These are phyloP conservation scores for Priceomyces carsonii DNA, from an alignment of 805 yeast species.

Conservation along the genomic window DNA sequence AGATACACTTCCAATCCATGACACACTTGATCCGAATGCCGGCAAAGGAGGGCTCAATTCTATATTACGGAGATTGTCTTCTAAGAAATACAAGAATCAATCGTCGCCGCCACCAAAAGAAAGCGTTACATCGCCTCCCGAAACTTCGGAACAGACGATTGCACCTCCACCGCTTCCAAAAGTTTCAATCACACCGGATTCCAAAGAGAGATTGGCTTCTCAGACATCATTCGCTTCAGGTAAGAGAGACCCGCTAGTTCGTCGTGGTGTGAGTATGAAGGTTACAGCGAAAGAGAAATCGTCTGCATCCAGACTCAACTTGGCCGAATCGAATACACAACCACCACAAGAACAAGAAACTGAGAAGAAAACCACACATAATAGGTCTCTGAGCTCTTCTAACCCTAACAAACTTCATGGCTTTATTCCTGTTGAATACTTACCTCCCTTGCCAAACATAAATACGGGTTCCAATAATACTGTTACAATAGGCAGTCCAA, in stretches of 20 bases:
- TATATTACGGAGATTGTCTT: conserved; percentile 36
- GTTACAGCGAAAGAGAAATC: conserved; percentile 58
- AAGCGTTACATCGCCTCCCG: conserved; percentile 6
- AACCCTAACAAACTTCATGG: conserved; percentile 31
- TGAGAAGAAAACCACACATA: conserved; percentile 19
- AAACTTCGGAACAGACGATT: conserved; percentile 6
- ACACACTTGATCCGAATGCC: conserved; percentile 35
- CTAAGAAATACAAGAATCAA: conserved; percentile 26
- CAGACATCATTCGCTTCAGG: conserved; percentile 8
- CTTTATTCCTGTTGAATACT: conserved; percentile 42
- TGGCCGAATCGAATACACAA: conserved; percentile 9
- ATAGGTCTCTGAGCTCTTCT: conserved; percentile 28
- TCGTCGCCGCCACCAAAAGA: conserved; percentile 11
- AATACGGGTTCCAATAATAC: conserved; percentile 27
- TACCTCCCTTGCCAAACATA: conserved; percentile 47
- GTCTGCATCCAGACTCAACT: conserved; percentile 18
- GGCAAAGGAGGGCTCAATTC: conserved; percentile 34
- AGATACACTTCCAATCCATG: conserved; percentile 17
- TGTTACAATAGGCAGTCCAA: conserved; percentile 8
- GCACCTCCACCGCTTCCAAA: conserved; percentile 11
- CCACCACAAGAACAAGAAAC: conserved; percentile 4
- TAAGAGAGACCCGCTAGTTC: conserved; percentile 45
- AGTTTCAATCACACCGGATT: conserved; percentile 12
- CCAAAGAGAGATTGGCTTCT: conserved; percentile 13
- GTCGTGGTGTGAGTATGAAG: conserved; percentile 62